Base-by-base conservation (phyloP, 2,329 filamentous ascomycete species). In the Knufia petricola region DNA sequence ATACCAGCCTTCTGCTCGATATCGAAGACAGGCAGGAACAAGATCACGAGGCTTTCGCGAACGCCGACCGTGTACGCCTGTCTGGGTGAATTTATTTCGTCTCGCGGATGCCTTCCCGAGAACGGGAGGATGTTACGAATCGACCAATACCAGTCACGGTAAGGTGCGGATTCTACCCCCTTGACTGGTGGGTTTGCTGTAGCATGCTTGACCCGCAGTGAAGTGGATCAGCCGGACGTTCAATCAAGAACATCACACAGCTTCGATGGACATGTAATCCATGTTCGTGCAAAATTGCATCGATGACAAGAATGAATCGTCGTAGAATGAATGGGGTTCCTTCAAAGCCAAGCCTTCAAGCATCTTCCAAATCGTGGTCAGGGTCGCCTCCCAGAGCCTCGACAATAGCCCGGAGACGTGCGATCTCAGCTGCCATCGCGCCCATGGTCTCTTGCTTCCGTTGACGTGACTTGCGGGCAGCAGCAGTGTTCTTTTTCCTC, bases 401-500 rank as follows among this genome's bases (percentile, higher is more conserved):
- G 12, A 59, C 48, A n/a, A 59, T 58, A 23, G 32, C 48, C 44
- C 55, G 41, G 15, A 59, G 52, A 8, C 57, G 52, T 19, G 50
- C 37, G 26, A 58, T 58, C 45, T 59, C 57, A 15, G 52, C 45
- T 68, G 89, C 83, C 23, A 92, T 72, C 49, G 82, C 79, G 52
- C 87, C 81, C 50, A 88, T 72, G 59, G 81, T 77, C 62, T 82
- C 74, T 51, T 85, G 82, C 71, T 92, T 92, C 56, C 86, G 81
- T 63, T 87, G 82, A 46, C 87, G 81, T 53, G 86, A 92, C 70
- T 94, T 94, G 60, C 87, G 85, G 60, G 87, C 87, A 19, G 87
- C 87, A 64, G 90, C 77, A 32, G 87, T 92, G 66, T 94, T 94
- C 60, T 87, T 83, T 44, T 87, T 87, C 64, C 87, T 83, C 79